Conservation (phyloP, 768 basidiomycete genomes). For the Leucogyrophana mollusca region DNA sequence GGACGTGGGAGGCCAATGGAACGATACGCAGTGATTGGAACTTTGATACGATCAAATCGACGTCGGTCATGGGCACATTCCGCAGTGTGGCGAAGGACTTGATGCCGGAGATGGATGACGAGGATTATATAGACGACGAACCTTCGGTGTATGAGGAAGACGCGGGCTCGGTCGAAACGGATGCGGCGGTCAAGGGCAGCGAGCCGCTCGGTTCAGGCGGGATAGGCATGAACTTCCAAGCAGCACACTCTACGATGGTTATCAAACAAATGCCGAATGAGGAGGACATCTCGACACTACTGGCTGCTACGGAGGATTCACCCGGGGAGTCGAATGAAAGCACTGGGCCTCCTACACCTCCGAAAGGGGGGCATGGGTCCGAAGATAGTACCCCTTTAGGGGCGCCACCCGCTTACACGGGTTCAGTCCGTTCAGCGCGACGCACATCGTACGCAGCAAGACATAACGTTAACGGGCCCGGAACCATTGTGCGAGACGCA, state of each 20-base stretch:
- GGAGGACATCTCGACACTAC: conserved; percentile 40
- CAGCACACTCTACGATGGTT: conserved; percentile 70
- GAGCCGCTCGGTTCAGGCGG: conserved; percentile 39
- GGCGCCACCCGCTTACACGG: conserved; percentile 71
- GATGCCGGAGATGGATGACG: conserved; percentile 57
- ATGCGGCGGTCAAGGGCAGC: conserved; percentile 64
- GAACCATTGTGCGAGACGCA: conserved; percentile 75
- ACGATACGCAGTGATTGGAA: conserved; percentile 94
- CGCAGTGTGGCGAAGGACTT: conserved; percentile 72
- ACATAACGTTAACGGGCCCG: conserved; percentile 55
- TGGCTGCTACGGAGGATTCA: conserved; percentile 33
- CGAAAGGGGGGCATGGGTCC: conserved; percentile 14
- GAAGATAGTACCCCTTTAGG: conserved; percentile 42
- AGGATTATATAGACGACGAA: conserved; percentile 45
- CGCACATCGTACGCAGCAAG: conserved; percentile 82
- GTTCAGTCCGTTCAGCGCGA: conserved; percentile 59
- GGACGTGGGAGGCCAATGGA: conserved; percentile 67
- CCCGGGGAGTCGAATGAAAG: conserved; percentile 43
- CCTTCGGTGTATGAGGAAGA: conserved; percentile 38
- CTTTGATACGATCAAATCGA: conserved; percentile 82
- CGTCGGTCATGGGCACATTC: conserved; percentile 75
- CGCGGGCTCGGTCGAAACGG: conserved; percentile 59
- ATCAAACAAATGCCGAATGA: conserved; percentile 48
- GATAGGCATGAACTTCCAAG: conserved; percentile 51
- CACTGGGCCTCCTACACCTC: conserved; percentile 36